phyloP scores from a whole-genome alignment of 179 eudicot genomes.

The Heliamphora pulchella region DNA sequence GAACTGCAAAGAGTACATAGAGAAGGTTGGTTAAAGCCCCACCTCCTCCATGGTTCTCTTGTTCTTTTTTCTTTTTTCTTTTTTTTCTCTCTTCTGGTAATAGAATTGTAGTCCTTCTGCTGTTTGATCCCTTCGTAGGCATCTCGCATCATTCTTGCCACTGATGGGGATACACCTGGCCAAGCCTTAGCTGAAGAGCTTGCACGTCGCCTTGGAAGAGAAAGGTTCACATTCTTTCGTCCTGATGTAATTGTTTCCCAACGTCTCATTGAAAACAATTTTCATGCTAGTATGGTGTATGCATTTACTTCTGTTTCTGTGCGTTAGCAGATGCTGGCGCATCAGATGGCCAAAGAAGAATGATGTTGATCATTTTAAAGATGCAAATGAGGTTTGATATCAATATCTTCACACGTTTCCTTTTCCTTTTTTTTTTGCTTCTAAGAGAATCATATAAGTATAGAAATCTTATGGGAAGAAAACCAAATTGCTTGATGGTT shows the following conservation, averaged over 20 bases:
- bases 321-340: constrained; percentile 76
- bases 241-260: background rate
- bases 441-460: background rate
- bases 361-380: constrained; percentile 50
- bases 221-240: constrained; percentile 42
- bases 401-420: background rate
- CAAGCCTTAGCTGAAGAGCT: constrained; percentile 98
- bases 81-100: background rate
- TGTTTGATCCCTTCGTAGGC: constrained; percentile 41
- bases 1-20: constrained; percentile 77
- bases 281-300: background rate
- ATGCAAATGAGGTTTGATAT: constrained; percentile 83
- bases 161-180: constrained; percentile 89
- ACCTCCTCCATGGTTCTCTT: background rate
- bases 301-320: constrained; percentile 11
- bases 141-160: constrained; percentile 90
- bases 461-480: background rate
- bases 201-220: constrained; percentile 98
- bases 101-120: constrained; percentile 2
- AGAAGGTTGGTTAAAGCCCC: constrained; percentile 52
- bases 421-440: background rate
- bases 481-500: background rate
- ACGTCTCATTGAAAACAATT: constrained; percentile 4
- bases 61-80: background rate
- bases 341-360: constrained; percentile 87